These are phyloP conservation scores for Acanthamoeba healyi DNA, from an alignment of 208 protist genomes.

Conservation along the genomic window DNA sequence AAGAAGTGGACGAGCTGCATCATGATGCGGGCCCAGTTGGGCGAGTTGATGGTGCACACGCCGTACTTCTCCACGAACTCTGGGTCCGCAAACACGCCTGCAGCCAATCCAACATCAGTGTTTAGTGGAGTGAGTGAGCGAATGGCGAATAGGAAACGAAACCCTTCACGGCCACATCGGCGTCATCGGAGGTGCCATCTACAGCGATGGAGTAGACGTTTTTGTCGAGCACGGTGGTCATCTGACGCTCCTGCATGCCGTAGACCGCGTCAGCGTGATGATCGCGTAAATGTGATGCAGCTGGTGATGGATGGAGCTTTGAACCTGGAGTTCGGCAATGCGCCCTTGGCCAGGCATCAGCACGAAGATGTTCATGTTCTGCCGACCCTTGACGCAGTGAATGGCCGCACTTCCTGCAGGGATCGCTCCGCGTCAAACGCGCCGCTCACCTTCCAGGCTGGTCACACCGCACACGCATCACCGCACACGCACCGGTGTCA, in stretches of 20 bases:
- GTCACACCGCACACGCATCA: background rate
- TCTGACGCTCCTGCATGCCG: conserved; percentile 80
- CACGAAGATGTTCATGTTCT: conserved; percentile 78
- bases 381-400: conserved; percentile 23
- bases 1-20: conserved; percentile 97
- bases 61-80: conserved; percentile 89
- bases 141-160: no score
- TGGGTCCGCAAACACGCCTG: conserved; percentile 93
- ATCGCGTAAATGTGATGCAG: background rate
- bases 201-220: conserved; percentile 89
- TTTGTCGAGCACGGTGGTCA: conserved; percentile 88
- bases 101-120: background rate
- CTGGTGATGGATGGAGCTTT: background rate
- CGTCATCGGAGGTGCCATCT: conserved; percentile 87
- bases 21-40: conserved; percentile 98
- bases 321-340: conserved; percentile 74
- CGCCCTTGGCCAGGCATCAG: conserved; percentile 68
- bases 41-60: conserved; percentile 96
- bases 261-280: background rate
- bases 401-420: conserved; percentile 86
- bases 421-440: no score
- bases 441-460: no score
- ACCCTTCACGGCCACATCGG: conserved; percentile 74
- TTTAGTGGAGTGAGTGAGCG: conserved; percentile 93
- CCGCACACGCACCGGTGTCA: conserved; percentile 21